Conservation (phyloP, 202 grass and related monocot genomes). For the Carex arenaria region DNA sequence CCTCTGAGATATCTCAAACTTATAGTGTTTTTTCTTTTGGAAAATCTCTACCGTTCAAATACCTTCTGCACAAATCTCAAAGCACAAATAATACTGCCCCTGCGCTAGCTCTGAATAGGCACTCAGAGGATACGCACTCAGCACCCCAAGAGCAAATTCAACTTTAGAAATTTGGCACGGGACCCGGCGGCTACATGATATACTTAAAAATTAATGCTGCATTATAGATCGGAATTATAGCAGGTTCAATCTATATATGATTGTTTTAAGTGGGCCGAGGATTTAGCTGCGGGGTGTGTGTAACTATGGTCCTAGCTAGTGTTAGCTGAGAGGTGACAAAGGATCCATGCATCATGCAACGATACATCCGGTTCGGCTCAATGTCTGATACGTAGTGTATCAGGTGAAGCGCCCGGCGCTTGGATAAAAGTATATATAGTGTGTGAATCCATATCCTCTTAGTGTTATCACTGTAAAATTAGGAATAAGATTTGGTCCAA, state of each 20-base stretch:
- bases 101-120: too few relatives aligned
- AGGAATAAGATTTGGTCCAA: too few relatives aligned
- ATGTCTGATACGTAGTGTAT: constrained; percentile 58
- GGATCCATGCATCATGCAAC: constrained; percentile 18
- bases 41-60: too few relatives aligned
- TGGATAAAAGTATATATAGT: constrained; percentile 25
- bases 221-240: constrained; percentile 9
- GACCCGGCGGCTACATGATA: constrained; percentile 36
- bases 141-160: constrained; percentile 14
- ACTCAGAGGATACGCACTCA: too few relatives aligned
- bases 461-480: too few relatives aligned
- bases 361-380: constrained; percentile 32
- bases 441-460: neutral
- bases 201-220: constrained; percentile 41
- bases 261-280: constrained; percentile 60
- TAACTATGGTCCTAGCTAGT: constrained; percentile 44
- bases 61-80: too few relatives aligned
- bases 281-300: constrained; percentile 26
- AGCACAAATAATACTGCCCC: too few relatives aligned
- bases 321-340: constrained; percentile 33
- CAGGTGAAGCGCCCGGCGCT: constrained; percentile 15
- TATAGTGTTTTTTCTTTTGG: too few relatives aligned
- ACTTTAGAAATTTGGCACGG: constrained; percentile 56
- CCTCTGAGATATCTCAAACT: too few relatives aligned
- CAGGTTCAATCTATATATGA: constrained; percentile 16